phyloP scores from a whole-genome alignment of 1,284 basidiomycete species.

The Rhodotorula sp. region DNA sequence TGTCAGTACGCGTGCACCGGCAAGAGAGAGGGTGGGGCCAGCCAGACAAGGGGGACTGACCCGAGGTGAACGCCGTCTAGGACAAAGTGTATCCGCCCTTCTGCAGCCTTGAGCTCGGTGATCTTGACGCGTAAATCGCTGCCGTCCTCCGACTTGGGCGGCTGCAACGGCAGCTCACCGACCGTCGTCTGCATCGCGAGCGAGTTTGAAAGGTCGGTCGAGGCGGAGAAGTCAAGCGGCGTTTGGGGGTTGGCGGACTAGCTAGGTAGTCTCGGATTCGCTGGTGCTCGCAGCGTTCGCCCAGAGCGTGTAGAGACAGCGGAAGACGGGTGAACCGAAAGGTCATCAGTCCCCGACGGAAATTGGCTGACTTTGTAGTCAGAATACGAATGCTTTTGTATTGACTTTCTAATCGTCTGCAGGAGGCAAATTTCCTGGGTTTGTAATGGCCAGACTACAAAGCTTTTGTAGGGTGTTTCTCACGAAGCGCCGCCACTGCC shows the following conservation, averaged over 20 bases:
- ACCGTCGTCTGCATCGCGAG: conserved; percentile 3
- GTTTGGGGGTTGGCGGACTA: neutral
- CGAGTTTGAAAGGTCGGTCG: neutral
- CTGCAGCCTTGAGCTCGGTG: conserved; percentile 51
- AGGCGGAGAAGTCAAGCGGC: neutral
- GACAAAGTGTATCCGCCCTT: conserved; percentile 79
- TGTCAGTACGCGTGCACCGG: too few relatives aligned
- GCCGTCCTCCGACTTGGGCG: conserved; percentile 40
- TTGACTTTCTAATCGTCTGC: too few relatives aligned
- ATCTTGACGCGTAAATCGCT: conserved; percentile 41
- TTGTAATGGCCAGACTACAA: too few relatives aligned
- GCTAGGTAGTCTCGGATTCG: neutral
- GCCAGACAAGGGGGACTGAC: conserved; percentile 52
- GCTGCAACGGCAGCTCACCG: conserved; percentile 35
- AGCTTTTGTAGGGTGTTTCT: too few relatives aligned
- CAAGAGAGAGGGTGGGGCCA: neutral
- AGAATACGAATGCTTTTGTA: too few relatives aligned
- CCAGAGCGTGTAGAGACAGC: too few relatives aligned
- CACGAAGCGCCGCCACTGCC: too few relatives aligned
- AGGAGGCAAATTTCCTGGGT: too few relatives aligned
- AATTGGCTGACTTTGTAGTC: too few relatives aligned
- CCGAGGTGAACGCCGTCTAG: conserved; percentile 89
- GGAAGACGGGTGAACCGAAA: too few relatives aligned
- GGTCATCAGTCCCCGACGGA: too few relatives aligned
- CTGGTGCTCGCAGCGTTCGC: neutral